Percentiles rank a stretch among this genome's conserved stretches.
Conservation (phyloP, 768 basidiomycete genomes). For the Phaeolepiota aurea region DNA sequence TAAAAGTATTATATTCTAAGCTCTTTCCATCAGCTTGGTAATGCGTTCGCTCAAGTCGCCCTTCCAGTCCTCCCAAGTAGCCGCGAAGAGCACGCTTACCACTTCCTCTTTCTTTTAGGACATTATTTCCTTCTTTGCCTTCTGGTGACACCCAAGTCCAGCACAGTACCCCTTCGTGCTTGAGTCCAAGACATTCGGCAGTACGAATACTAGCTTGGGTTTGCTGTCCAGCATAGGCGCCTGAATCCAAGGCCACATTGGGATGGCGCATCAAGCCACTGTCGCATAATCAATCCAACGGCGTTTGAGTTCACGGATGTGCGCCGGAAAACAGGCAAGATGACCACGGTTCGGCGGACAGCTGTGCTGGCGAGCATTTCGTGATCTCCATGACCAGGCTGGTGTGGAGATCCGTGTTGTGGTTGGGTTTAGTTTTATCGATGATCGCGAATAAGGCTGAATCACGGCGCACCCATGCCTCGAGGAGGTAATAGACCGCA, state of each 20-base stretch:
- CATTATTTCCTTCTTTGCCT: slow-evolving; percentile 20
- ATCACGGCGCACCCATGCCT: no score
- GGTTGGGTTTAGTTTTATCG: slow-evolving; percentile 32
- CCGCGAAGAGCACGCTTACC: slow-evolving; percentile 21
- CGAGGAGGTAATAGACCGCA: no score
- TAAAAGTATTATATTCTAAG: slow-evolving; percentile 2
- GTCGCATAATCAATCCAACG: slow-evolving; percentile 29
- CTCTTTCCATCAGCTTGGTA: slow-evolving; percentile 17
- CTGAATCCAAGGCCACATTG: slow-evolving; percentile 42
- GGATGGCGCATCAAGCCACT: slow-evolving; percentile 25
- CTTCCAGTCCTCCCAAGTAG: slow-evolving; percentile 47
- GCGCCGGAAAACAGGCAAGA: slow-evolving; percentile 38
- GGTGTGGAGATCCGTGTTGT: slow-evolving; percentile 16
- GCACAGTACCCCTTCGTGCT: slow-evolving; percentile 32
- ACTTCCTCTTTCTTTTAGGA: slow-evolving; percentile 17
- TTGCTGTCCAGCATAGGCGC: slow-evolving; percentile 46
- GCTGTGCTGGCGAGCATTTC: slow-evolving; percentile 20
- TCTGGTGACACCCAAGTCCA: slow-evolving; percentile 39
- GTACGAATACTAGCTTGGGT: slow-evolving; percentile 31
- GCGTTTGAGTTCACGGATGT: slow-evolving; percentile 42
- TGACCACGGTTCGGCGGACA: slow-evolving; percentile 34
- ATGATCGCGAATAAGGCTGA: slow-evolving; percentile 45
- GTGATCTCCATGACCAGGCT: slow-evolving; percentile 38
- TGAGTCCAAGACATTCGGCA: slow-evolving; percentile 48
- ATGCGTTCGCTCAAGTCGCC: slow-evolving; percentile 21